Base-by-base conservation (phyloP, 78 protist genomes). In the Guillardia theta region DNA sequence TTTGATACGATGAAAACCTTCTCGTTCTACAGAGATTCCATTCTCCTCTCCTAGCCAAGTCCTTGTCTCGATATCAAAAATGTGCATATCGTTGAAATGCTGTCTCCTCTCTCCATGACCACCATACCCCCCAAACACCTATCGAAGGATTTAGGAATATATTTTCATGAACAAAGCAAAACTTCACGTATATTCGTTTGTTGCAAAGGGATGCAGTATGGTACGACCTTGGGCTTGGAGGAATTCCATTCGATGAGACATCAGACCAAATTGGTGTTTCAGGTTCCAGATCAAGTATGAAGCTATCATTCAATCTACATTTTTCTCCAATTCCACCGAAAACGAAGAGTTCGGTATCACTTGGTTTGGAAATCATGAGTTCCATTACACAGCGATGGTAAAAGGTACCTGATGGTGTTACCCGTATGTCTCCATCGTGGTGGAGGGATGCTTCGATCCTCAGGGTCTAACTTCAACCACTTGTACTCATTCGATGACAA, bases 391-490 rank as follows among this genome's bases (percentile, higher is more conserved):
- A n/a, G n/a, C n/a, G n/a, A n/a, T n/a, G n/a, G n/a, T n/a, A n/a
- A n/a, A n/a, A n/a, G n/a, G n/a, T n/a, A n/a, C n/a, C n/a, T 44
- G 33, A 80, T 80, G 45, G 50, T n/a, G 0, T 18, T 44, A 10
- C 30, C 50, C 18, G 90, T 15, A 6, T 80, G 90, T 22, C 90
- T 18, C 46, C 48, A 80, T 0, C 90, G 43, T 44, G 53, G 53
- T 18, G 50, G 50, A 44, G 90, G 90, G 18, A 80, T 27, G 37
- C 19, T 44, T 44, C 50, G 58, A 19, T 80, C 48, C 6, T 27
- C 90, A 27, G n/a, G n/a, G n/a, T 80, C 90, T 24, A 80, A 37
- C 10, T 80, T 80, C 43, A 12, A n/a, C 90, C 90, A 80, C 48
- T n/a, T 80, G 12, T 39, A 0, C 58, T 80, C 22, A 27, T 46